These are phyloP conservation scores for Actinidia arguta DNA, from an alignment of 179 eudicot species.

Conservation along the genomic window DNA sequence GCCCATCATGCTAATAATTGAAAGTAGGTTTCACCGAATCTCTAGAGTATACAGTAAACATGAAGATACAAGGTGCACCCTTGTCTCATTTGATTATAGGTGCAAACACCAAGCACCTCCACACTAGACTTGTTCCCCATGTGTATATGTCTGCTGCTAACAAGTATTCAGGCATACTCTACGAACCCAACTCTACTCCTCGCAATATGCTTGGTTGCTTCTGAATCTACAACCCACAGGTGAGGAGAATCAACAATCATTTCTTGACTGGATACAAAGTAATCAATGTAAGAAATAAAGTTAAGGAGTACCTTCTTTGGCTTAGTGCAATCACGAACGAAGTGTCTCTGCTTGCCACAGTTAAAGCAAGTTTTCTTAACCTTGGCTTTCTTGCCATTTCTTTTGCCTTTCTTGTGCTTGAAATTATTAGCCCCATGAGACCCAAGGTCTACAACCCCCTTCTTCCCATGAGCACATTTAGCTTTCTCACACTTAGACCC, in stretches of 20 bases:
- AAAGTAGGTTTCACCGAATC: no score
- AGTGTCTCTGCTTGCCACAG: neutral
- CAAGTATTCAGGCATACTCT: neutral
- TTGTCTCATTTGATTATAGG: no score
- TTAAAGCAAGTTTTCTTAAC: neutral
- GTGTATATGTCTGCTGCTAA: no score
- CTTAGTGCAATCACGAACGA: neutral
- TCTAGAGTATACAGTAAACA: no score
- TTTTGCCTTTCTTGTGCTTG: neutral
- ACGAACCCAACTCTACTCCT: neutral
- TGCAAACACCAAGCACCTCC: no score
- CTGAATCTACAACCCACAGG: neutral
- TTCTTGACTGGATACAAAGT: neutral
- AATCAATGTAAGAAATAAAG: neutral
- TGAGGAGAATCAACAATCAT: neutral
- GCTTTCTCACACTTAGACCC: neutral
- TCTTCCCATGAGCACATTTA: neutral
- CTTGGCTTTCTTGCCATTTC: neutral
- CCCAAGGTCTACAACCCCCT: neutral
- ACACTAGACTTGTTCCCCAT: neutral
- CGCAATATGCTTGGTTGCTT: neutral
- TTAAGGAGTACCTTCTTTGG: neutral
- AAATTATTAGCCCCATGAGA: neutral
- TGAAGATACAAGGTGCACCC: no score
- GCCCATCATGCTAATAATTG: no score